Evolutionary conservation across 1,284 basidiomycete genomes (phyloP).

Genomic region (Pascua guehoae): DNA sequence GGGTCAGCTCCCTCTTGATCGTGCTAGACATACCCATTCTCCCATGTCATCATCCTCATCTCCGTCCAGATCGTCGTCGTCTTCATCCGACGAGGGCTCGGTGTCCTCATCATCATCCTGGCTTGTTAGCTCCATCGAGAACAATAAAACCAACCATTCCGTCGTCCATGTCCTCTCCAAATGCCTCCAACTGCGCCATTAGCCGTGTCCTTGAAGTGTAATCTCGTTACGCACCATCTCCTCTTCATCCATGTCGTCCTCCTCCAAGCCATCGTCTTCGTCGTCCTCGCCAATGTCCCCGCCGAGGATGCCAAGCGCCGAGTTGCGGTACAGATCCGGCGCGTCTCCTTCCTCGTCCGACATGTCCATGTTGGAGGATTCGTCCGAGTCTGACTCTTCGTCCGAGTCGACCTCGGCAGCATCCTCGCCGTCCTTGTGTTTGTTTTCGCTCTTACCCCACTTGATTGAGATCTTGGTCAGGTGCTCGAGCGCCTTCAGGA

Average conservation of each 20-base stretch:
- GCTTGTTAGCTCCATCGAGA: not conserved
- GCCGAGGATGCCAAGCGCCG: slow-evolving; percentile 87
- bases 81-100: slow-evolving; percentile 36
- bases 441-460: slow-evolving; percentile 79
- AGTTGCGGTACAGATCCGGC: slow-evolving; percentile 89
- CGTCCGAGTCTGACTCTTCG: slow-evolving; percentile 20
- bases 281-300: slow-evolving; percentile 56
- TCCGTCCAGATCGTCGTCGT: slow-evolving; percentile 49
- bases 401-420: slow-evolving; percentile 46
- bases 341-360: slow-evolving; percentile 62
- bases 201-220: no score
- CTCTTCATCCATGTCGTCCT: slow-evolving; percentile 77
- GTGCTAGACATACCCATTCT: slow-evolving; percentile 26
- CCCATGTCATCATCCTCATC: slow-evolving; percentile 31
- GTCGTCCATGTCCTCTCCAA: slow-evolving; percentile 33
- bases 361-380: slow-evolving; percentile 53
- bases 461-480: slow-evolving; percentile 94
- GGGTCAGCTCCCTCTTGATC: not conserved
- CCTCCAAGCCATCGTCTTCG: slow-evolving; percentile 72
- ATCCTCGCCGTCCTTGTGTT: slow-evolving; percentile 56
- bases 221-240: slow-evolving; percentile 23
- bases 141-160: slow-evolving; percentile 26
- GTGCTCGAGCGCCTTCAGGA: slow-evolving; percentile 84
- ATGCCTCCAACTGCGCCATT: slow-evolving; percentile 26
- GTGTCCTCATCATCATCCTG: slow-evolving; percentile 61